Conservation (phyloP, 2,329 filamentous ascomycete species). For the Plectosphaerella sp. region DNA sequence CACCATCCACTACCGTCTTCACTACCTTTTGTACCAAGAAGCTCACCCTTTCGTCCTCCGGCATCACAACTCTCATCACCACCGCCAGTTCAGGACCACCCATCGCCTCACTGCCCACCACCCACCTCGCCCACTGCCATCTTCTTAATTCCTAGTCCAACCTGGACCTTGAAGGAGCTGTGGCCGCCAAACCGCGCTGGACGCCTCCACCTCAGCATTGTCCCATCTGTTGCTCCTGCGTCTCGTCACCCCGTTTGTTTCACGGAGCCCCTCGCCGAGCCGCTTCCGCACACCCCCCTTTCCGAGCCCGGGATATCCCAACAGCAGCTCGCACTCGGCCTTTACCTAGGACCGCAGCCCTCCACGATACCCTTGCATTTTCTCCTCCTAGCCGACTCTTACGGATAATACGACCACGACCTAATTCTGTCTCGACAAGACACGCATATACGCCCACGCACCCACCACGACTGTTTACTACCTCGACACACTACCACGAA, state of each 20-base stretch:
- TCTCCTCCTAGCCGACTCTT: no score
- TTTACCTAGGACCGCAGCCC: neutral
- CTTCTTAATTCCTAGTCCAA: neutral
- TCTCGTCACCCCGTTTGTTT: neutral
- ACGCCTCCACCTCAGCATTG: neutral
- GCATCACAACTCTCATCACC: no score
- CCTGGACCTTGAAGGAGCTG: neutral
- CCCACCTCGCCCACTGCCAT: neutral
- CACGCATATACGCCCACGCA: neutral
- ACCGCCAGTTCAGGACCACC: no score
- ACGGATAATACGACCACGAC: no score
- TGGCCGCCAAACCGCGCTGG: slow-evolving; percentile 1
- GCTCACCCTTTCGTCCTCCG: no score
- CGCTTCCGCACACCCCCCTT: neutral
- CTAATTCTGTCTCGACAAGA: no score
- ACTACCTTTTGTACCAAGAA: neutral
- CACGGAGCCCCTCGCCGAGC: neutral
- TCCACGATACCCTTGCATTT: neutral
- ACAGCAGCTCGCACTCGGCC: neutral
- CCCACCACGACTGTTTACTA: neutral
- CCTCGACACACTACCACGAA: slow-evolving; percentile 4
- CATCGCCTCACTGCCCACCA: neutral
- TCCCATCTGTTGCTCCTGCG: neutral
- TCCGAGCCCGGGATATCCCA: slow-evolving; percentile 1
- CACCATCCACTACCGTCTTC: neutral